Evolutionary conservation across 1,284 basidiomycete species (phyloP).

Genomic region (Gymnopus androsaceus): DNA sequence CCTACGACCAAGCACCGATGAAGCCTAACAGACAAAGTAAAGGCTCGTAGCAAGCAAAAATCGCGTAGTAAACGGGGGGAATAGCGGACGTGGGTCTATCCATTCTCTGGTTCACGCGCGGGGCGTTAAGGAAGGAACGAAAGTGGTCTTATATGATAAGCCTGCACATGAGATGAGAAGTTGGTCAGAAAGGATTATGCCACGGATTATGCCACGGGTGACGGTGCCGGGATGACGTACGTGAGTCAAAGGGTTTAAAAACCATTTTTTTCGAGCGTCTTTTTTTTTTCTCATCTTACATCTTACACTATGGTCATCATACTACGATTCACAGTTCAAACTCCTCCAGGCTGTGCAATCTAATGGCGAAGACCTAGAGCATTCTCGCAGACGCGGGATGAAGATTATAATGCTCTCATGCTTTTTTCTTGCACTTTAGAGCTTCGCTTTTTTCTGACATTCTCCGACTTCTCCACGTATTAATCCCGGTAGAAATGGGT

Average conservation of each 20-base stretch:
- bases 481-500: not conserved
- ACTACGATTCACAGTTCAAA: slow-evolving; percentile 64
- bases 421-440: slow-evolving; percentile 32
- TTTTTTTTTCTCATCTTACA: slow-evolving; percentile 52
- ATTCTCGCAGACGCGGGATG: slow-evolving; percentile 35
- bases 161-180: not conserved
- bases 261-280: slow-evolving; percentile 19
- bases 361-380: slow-evolving; percentile 79
- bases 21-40: slow-evolving; percentile 64
- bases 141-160: not conserved
- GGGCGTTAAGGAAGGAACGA: slow-evolving; percentile 13
- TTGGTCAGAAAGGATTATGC: not conserved
- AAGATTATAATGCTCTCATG: slow-evolving; percentile 70
- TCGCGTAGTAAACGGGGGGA: slow-evolving; percentile 68
- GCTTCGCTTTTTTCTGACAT: slow-evolving; percentile 77
- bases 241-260: slow-evolving; percentile 36
- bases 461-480: slow-evolving; percentile 4
- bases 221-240: not conserved
- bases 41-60: slow-evolving; percentile 75
- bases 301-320: slow-evolving; percentile 24
- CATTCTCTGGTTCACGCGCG: slow-evolving; percentile 29
- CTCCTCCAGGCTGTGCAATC: slow-evolving; percentile 47
- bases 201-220: not conserved
- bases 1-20: slow-evolving; percentile 56
- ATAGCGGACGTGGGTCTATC: slow-evolving; percentile 51